These are phyloP conservation scores for Rhynchosporium graminicola DNA, from an alignment of 2,329 filamentous ascomycete species.

Conservation along the genomic window DNA sequence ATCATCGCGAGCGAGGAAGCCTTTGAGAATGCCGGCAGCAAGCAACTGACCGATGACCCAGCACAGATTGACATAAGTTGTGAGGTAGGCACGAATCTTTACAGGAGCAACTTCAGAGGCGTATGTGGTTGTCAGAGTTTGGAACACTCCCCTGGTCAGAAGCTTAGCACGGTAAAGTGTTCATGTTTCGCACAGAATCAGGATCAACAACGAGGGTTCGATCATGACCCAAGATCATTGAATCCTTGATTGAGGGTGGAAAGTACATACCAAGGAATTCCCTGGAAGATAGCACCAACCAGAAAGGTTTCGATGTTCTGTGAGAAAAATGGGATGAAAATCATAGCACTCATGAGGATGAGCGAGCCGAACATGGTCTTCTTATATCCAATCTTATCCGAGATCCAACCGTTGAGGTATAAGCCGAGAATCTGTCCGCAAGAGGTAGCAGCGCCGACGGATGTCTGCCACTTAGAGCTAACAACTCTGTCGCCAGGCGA, in stretches of 20 bases:
- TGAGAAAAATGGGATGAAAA: conserved; percentile 52
- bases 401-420: conserved; percentile 16
- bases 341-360: conserved; percentile 44
- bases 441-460: conserved; percentile 10
- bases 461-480: conserved; percentile 19
- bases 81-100: conserved; percentile 52
- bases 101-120: conserved; percentile 52
- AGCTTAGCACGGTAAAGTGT: no score
- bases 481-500: conserved; percentile 12
- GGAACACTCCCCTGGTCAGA: conserved; percentile 42
- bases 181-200: no score
- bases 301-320: conserved; percentile 40
- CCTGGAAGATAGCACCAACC: conserved; percentile 49
- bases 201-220: no score
- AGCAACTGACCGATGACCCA: conserved; percentile 41
- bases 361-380: conserved; percentile 20
- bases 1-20: neutral
- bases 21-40: conserved; percentile 14
- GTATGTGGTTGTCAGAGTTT: conserved; percentile 42
- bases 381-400: conserved; percentile 19
- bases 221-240: no score
- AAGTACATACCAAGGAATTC: conserved; percentile 47
- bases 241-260: no score
- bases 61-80: conserved; percentile 54
- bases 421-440: conserved; percentile 16